Conservation (phyloP, 495 filamentous ascomycete genomes). For the Hypoxylon trugodes region DNA sequence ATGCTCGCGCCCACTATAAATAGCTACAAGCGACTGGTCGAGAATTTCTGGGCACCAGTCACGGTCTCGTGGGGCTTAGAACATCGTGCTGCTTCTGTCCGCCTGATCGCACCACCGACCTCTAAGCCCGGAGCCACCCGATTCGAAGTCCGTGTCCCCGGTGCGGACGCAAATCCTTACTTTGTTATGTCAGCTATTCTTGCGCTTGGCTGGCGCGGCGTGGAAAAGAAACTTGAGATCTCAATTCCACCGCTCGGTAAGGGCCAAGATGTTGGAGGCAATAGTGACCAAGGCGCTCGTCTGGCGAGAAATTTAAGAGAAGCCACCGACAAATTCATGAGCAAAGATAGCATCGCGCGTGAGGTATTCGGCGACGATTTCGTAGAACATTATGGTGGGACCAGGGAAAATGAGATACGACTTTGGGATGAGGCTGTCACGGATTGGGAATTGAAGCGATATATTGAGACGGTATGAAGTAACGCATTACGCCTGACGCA, state of each 20-base stretch:
- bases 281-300: conserved; percentile 70
- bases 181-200: conserved; percentile 88
- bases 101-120: conserved; percentile 88
- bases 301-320: conserved; percentile 85
- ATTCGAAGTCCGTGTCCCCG: conserved; percentile 90
- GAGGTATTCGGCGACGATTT: conserved; percentile 95
- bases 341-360: conserved; percentile 80
- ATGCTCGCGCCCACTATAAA: conserved; percentile 93
- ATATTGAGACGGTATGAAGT: conserved; percentile 74
- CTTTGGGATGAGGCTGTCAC: conserved; percentile 96
- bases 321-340: conserved; percentile 77
- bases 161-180: conserved; percentile 89
- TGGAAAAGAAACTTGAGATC: conserved; percentile 88
- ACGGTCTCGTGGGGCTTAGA: conserved; percentile 97
- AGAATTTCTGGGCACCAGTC: conserved; percentile 99
- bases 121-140: conserved; percentile 83
- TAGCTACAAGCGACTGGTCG: conserved; percentile 95
- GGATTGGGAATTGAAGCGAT: conserved; percentile 82
- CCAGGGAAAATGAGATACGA: conserved; percentile 87
- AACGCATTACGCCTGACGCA: background rate
- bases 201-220: conserved; percentile 85
- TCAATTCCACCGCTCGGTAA: conserved; percentile 82
- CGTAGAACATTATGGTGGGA: conserved; percentile 94
- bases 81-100: conserved; percentile 90
- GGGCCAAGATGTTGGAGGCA: conserved; percentile 78